A percentile compares a stretch with the other conserved stretches of the same genome.
These are phyloP conservation scores for Penium margaritaceum DNA, from an alignment of 139 green algal genomes.

Conservation along the genomic window DNA sequence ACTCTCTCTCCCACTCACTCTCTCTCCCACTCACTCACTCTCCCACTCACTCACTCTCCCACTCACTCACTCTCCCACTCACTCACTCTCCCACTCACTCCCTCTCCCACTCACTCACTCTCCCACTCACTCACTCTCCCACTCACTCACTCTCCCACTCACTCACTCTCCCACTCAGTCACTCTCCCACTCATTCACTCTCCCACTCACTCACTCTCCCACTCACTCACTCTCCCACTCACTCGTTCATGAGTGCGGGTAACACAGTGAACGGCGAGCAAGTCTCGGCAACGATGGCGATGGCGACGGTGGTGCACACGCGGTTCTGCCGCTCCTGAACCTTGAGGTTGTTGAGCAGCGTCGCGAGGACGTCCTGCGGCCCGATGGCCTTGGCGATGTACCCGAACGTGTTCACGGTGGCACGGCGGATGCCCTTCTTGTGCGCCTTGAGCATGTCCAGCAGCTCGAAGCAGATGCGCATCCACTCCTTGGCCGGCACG, in stretches of 20 bases:
- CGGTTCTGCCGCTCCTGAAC: slow-evolving; percentile 97
- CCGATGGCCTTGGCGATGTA: slow-evolving; percentile 98
- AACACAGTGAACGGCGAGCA: slow-evolving; percentile 98
- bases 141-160: too few species aligned
- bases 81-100: too few species aligned
- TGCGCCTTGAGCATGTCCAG: slow-evolving; percentile 96
- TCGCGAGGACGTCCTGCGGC: slow-evolving; percentile 94
- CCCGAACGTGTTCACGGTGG: slow-evolving; percentile 98
- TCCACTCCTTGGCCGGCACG: slow-evolving; percentile 97
- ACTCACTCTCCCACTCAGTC: too few species aligned
- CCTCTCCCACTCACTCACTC: too few species aligned
- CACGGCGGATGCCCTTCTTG: slow-evolving; percentile 91
- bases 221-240: slow-evolving; percentile 72
- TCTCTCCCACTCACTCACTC: too few species aligned
- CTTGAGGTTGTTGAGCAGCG: slow-evolving; percentile 98
- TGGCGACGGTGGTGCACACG: slow-evolving; percentile 97
- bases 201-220: too few species aligned
- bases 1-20: too few species aligned
- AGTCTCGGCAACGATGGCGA: slow-evolving; percentile 97
- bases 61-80: too few species aligned
- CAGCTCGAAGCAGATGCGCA: slow-evolving; percentile 99
- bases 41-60: too few species aligned
- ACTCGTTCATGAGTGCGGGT: slow-evolving; percentile 98
- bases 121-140: too few species aligned
- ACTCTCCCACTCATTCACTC: too few species aligned